A percentile compares a stretch with the other conserved stretches of the same genome.
Conservation (phyloP, 306 rosid genomes). For the Argentina anserina region DNA sequence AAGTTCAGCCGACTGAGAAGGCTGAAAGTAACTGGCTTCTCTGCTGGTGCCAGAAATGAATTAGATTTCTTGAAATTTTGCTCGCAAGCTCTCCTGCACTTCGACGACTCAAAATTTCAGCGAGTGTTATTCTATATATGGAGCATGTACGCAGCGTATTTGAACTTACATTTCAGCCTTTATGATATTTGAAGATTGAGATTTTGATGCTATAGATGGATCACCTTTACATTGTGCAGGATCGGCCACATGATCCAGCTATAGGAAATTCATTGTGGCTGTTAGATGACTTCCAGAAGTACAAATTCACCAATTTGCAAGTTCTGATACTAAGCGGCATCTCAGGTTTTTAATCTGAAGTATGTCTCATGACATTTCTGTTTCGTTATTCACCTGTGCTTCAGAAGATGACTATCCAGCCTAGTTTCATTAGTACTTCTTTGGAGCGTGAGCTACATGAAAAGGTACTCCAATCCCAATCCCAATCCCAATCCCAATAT, state of each 20-base stretch:
- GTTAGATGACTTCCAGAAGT: background rate
- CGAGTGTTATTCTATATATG: background rate
- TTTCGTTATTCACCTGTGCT: slow-evolving; percentile 30
- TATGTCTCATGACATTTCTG: background rate
- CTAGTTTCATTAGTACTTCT: background rate
- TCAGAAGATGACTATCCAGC: slow-evolving; percentile 41
- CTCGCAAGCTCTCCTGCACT: slow-evolving; percentile 17
- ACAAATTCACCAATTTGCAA: background rate
- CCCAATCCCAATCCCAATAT: too few species aligned
- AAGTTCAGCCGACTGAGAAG: slow-evolving; percentile 27
- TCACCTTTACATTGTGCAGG: background rate
- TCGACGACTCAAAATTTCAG: background rate
- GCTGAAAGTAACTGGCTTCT: slow-evolving; percentile 41
- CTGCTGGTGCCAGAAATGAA: slow-evolving; percentile 41
- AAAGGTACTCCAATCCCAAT: too few species aligned
- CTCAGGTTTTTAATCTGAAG: background rate
- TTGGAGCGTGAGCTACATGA: background rate
- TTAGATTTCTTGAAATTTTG: slow-evolving; percentile 41
- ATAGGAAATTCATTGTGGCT: background rate
- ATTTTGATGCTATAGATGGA: background rate
- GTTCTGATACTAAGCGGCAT: background rate
- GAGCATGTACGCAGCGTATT: background rate
- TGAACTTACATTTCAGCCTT: background rate
- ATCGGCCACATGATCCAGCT: background rate
- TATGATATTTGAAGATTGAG: background rate